Percentiles rank a stretch among this genome's conserved stretches.
Conservation (phyloP, 2,329 filamentous ascomycete genomes). For the Daldinia eschscholtzii region DNA sequence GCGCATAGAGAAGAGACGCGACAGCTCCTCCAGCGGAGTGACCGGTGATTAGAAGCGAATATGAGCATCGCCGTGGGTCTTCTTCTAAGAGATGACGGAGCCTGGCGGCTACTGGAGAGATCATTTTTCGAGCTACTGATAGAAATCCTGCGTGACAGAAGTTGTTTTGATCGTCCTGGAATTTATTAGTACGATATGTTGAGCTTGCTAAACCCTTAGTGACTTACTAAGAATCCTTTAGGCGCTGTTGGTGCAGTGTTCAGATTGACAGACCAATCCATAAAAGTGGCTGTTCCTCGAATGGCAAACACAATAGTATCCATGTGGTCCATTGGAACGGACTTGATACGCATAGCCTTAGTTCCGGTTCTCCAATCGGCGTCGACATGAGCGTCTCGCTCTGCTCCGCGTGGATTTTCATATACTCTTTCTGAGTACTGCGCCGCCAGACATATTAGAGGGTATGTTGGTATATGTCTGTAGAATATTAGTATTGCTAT, state of each 20-base stretch:
- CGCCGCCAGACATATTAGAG: slow-evolving; percentile 81
- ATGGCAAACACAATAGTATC: slow-evolving; percentile 87
- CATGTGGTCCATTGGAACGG: slow-evolving; percentile 80
- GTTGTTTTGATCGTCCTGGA: slow-evolving; percentile 77
- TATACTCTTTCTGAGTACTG: slow-evolving; percentile 84
- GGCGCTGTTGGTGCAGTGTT: slow-evolving; percentile 76
- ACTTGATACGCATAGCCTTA: slow-evolving; percentile 88
- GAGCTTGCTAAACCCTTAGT: slow-evolving; percentile 11
- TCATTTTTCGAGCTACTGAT: slow-evolving; percentile 79
- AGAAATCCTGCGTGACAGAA: slow-evolving; percentile 86
- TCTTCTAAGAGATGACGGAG: slow-evolving; percentile 78
- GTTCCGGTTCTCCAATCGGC: slow-evolving; percentile 80
- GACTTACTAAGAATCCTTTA: slow-evolving; percentile 70
- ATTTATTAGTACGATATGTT: slow-evolving; percentile 20
- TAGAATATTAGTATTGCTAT: slow-evolving; percentile 37
- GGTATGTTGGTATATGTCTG: slow-evolving; percentile 80
- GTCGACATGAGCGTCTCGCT: slow-evolving; percentile 76
- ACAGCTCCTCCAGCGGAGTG: slow-evolving; percentile 90
- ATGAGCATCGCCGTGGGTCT: slow-evolving; percentile 73
- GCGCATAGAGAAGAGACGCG: slow-evolving; percentile 81
- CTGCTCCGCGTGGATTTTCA: slow-evolving; percentile 69
- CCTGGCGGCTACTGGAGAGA: slow-evolving; percentile 76
- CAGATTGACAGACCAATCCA: slow-evolving; percentile 90
- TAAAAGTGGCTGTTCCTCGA: slow-evolving; percentile 81
- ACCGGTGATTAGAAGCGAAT: slow-evolving; percentile 84